phyloP scores from a whole-genome alignment of 2,329 filamentous ascomycete genomes.

The Beauveria medogensis region DNA sequence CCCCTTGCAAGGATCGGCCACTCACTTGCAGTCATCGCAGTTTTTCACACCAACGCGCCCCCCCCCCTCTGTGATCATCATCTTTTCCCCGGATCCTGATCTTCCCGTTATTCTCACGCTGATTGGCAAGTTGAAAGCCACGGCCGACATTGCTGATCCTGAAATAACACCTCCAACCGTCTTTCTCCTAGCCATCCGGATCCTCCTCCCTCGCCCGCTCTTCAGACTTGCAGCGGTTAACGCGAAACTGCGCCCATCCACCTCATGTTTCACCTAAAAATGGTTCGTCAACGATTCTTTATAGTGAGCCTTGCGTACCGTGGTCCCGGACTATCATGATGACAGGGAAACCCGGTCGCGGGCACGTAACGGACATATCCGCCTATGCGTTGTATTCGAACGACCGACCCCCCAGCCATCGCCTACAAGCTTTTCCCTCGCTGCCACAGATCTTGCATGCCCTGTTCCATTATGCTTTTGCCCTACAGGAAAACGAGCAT shows the following conservation, averaged over 20 bases:
- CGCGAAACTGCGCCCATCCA: slow-evolving; percentile 6
- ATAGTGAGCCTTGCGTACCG: background rate
- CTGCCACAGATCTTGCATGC: background rate
- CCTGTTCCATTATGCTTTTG: background rate
- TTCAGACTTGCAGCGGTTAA: background rate
- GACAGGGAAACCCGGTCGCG: background rate
- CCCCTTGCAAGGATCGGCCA: background rate
- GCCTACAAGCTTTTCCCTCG: background rate
- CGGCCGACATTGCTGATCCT: background rate
- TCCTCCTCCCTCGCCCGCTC: background rate
- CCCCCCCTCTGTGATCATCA: background rate
- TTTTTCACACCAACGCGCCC: no score
- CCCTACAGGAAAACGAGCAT: background rate
- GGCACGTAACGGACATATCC: background rate
- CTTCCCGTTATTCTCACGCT: background rate
- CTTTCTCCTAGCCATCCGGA: background rate
- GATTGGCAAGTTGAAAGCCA: background rate
- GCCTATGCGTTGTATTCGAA: background rate
- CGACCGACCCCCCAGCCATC: background rate
- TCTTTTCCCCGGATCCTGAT: background rate
- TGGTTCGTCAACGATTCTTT: background rate
- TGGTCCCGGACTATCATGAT: background rate
- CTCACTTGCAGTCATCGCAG: no score
- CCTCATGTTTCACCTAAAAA: slow-evolving; percentile 4
- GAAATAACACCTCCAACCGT: background rate